Evolutionary conservation across 1,284 basidiomycete genomes (phyloP).

Genomic region (Albatrellus sp.): DNA sequence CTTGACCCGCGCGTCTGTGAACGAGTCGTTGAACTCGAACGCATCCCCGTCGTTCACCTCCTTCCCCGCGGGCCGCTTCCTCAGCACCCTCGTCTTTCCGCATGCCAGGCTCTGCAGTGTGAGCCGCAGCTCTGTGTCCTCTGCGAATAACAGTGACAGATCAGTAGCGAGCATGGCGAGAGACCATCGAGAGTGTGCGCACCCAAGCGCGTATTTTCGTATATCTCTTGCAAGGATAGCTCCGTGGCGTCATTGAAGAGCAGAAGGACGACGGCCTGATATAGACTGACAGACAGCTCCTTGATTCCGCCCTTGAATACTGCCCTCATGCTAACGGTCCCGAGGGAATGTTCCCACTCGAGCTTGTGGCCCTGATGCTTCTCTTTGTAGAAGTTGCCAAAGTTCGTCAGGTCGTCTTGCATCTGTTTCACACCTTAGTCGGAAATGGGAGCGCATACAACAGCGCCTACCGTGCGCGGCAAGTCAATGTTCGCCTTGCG

Average conservation of each 20-base stretch:
- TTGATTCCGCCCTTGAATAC: constrained; percentile 64
- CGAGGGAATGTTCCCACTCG: constrained; percentile 76
- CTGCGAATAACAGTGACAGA: constrained; percentile 23
- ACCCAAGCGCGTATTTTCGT: constrained; percentile 69
- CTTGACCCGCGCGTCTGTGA: constrained; percentile 69
- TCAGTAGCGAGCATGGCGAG: neutral
- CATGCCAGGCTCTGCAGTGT: constrained; percentile 89
- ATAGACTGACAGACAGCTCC: constrained; percentile 85
- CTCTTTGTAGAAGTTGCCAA: constrained; percentile 56
- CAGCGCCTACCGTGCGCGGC: constrained; percentile 33
- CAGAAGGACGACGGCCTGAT: constrained; percentile 81
- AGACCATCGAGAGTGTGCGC: constrained; percentile 16
- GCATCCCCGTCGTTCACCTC: constrained; percentile 72
- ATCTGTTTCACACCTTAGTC: constrained; percentile 36
- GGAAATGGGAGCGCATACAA: neutral
- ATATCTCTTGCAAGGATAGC: constrained; percentile 59
- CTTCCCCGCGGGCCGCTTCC: constrained; percentile 69
- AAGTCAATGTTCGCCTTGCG: constrained; percentile 34
- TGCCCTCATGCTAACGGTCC: constrained; percentile 62
- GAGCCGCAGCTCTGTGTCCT: constrained; percentile 62
- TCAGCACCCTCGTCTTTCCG: constrained; percentile 82
- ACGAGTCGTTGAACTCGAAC: constrained; percentile 76
- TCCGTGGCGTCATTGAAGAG: constrained; percentile 72
- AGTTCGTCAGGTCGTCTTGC: constrained; percentile 53
- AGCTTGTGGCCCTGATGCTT: constrained; percentile 68